These are phyloP conservation scores for Kuraishia piskuri DNA, from an alignment of 805 yeast species.

Conservation along the genomic window DNA sequence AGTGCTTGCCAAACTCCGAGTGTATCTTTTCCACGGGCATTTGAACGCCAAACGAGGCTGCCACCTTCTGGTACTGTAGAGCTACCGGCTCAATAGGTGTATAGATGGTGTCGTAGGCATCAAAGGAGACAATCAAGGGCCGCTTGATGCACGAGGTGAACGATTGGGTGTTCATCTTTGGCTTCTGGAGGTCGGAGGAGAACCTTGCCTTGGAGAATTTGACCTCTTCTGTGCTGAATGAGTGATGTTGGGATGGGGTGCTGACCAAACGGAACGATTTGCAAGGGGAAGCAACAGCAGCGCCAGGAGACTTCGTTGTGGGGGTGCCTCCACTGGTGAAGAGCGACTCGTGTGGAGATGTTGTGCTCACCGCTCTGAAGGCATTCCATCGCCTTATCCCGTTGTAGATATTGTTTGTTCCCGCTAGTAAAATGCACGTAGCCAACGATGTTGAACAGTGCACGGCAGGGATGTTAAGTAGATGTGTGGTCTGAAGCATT, in stretches of 20 bases:
- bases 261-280: neutral
- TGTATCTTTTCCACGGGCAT: conserved; percentile 18
- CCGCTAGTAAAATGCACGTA: neutral
- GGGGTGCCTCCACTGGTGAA: neutral
- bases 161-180: neutral
- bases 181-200: neutral
- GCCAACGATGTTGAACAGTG: neutral
- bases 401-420: neutral
- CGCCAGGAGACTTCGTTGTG: neutral
- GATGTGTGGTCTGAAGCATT: neutral
- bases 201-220: neutral
- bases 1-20: conserved; percentile 20
- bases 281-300: neutral
- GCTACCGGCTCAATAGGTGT: conserved; percentile 46
- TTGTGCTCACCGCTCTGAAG: neutral
- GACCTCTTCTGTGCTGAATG: neutral
- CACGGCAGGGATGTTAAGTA: neutral
- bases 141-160: neutral
- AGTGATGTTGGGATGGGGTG: neutral
- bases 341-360: neutral
- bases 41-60: conserved; percentile 32
- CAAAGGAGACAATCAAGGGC: conserved; percentile 42
- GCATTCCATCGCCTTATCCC: neutral
- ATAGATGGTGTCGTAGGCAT: conserved; percentile 62
- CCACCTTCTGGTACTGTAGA: conserved; percentile 43